Evolutionary conservation across 2,329 filamentous ascomycete species (phyloP).

Genomic region (Xylariaceae sp.): DNA sequence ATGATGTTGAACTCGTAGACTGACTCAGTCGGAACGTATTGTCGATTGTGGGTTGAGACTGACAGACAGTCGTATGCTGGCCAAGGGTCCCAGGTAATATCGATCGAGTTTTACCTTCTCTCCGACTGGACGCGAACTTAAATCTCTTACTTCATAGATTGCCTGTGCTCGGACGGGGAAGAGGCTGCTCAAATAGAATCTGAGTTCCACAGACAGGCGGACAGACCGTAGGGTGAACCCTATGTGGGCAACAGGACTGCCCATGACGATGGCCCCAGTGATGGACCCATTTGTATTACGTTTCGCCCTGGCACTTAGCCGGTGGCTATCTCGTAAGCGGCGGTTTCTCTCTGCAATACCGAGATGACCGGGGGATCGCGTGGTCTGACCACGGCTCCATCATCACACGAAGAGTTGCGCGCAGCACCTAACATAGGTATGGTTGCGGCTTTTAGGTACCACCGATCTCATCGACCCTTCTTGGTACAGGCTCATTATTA

Average conservation of each 20-base stretch:
- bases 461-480: not conserved
- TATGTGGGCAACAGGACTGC: not conserved
- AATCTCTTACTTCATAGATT: not conserved
- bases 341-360: not conserved
- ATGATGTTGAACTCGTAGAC: conserved; percentile 9
- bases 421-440: too few species aligned
- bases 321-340: not conserved
- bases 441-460: not conserved
- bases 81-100: not conserved
- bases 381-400: not conserved
- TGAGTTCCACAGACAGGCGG: not conserved
- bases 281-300: not conserved
- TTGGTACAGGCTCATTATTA: not conserved
- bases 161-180: not conserved
- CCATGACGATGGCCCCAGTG: not conserved
- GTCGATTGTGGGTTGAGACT: not conserved
- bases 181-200: not conserved
- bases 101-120: not conserved
- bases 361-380: not conserved
- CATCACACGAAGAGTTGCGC: not conserved
- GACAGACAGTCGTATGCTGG: not conserved
- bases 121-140: not conserved
- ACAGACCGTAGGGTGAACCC: not conserved
- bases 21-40: not conserved
- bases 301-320: not conserved